Evolutionary conservation across 176 grass and related monocot species (phyloP).

Genomic region (Phoenix roebelenii): DNA sequence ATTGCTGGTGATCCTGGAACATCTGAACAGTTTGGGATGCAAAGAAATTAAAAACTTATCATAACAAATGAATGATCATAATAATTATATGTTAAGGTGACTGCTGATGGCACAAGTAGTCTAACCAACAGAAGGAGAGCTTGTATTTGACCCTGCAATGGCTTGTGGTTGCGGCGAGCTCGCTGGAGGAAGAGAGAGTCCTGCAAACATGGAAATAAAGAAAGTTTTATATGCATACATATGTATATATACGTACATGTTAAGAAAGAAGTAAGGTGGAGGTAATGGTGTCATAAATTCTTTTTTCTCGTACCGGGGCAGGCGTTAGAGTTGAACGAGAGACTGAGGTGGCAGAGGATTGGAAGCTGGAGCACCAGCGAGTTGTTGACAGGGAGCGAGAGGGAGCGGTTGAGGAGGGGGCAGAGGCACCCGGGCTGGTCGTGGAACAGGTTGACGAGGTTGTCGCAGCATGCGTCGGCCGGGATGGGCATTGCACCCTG

Average conservation of each 20-base stretch:
- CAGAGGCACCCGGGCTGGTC: conserved; percentile 65
- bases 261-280: neutral
- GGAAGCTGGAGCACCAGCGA: conserved; percentile 45
- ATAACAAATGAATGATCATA: neutral
- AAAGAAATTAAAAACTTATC: conserved; percentile 7
- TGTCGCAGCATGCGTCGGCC: conserved; percentile 58
- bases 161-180: neutral
- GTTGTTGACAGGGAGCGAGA: conserved; percentile 39
- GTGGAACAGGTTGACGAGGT: conserved; percentile 47
- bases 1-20: conserved; percentile 12
- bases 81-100: neutral
- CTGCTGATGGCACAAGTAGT: neutral
- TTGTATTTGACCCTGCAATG: neutral
- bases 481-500: conserved; percentile 27
- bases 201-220: neutral
- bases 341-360: conserved; percentile 50
- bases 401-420: conserved; percentile 42
- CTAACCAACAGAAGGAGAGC: conserved; percentile 1
- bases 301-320: conserved; percentile 31
- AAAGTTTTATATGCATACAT: neutral
- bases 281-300: neutral
- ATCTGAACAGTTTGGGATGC: conserved; percentile 8
- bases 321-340: conserved; percentile 21
- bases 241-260: neutral
- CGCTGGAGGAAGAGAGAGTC: neutral